Evolutionary conservation across 2,329 filamentous ascomycete species (phyloP).

Genomic region (Colletotrichum zoysiae): DNA sequence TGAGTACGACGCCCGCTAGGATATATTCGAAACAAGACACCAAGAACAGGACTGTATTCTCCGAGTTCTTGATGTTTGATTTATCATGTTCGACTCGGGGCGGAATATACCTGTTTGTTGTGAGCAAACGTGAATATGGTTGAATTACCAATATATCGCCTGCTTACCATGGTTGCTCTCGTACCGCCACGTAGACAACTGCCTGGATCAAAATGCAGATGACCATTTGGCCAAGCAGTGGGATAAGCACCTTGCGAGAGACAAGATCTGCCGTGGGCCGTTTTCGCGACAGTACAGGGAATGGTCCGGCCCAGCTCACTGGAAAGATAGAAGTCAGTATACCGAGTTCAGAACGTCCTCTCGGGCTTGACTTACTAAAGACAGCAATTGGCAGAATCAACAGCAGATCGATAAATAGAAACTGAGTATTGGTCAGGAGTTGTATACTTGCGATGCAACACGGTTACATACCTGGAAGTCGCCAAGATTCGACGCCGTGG

Average conservation of each 20-base stretch:
- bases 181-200: slow-evolving; percentile 79
- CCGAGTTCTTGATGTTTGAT: slow-evolving; percentile 89
- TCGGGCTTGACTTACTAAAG: slow-evolving; percentile 73
- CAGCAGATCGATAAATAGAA: slow-evolving; percentile 92
- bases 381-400: slow-evolving; percentile 96
- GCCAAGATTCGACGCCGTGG: slow-evolving; percentile 91
- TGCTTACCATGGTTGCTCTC: slow-evolving; percentile 80
- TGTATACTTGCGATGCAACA: background rate
- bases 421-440: slow-evolving; percentile 59
- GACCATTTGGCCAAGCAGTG: slow-evolving; percentile 87
- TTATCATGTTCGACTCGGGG: slow-evolving; percentile 82
- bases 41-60: slow-evolving; percentile 92
- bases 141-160: background rate
- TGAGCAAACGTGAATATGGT: slow-evolving; percentile 38
- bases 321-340: slow-evolving; percentile 12
- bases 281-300: slow-evolving; percentile 81
- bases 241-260: slow-evolving; percentile 90
- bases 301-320: slow-evolving; percentile 96
- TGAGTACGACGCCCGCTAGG: slow-evolving; percentile 87
- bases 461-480: slow-evolving; percentile 80
- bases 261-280: slow-evolving; percentile 93
- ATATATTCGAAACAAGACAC: slow-evolving; percentile 96
- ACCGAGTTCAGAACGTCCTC: slow-evolving; percentile 26
- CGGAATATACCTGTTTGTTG: slow-evolving; percentile 75
- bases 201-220: slow-evolving; percentile 85